Base-by-base conservation (phyloP, 345 rosid genomes). In the Theobroma cacao region DNA sequence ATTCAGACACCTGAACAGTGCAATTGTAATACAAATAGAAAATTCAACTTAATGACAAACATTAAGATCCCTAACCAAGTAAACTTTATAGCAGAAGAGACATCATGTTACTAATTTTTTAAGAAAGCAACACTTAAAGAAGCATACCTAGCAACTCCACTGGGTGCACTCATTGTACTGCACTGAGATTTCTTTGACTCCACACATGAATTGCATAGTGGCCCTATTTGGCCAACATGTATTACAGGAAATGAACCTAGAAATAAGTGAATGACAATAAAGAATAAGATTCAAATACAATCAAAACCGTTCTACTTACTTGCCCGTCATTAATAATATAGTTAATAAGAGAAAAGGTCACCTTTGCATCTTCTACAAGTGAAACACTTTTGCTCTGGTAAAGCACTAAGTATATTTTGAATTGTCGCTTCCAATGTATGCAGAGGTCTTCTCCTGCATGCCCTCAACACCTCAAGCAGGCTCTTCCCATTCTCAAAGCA, bases 401-500 rank as follows among this genome's bases (percentile, higher is more conserved):
- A 76, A 82, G 90, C 88, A 85, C 88, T 77, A 78, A 89, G 75
- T 72, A 87, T 80, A 82, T 81, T 88, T 80, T 86, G 88, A 80
- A 96, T 82, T 15, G 90, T 89, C 76, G 90, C 89, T 92, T 89
- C 94, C 83, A 96, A 81, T 48, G 87, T 80, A 78, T 91, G 93
- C 76, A 92, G 85, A 68, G 94, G 95, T 80, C 85, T 85, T 71
- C 82, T 80, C 85, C 99, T 86, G 89, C 98, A 90, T 72, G 89
- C 88, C 86, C 90, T 89, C 85, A 96, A 82, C 77, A 94, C 89
- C 64, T 96, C 99, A 73, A 96, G 97, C 84, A 96, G 89, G 90
- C 99, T 96, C 89, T 91, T 96, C 77, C 99, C 99, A 84, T 96
- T 96, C 87, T 93, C 98, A 79, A 96, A 89, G 84, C 99, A 96